A percentile compares a stretch with the other conserved stretches of the same genome.
Conservation (phyloP, 2,329 filamentous ascomycete genomes). For the Pseudocercospora vitis region DNA sequence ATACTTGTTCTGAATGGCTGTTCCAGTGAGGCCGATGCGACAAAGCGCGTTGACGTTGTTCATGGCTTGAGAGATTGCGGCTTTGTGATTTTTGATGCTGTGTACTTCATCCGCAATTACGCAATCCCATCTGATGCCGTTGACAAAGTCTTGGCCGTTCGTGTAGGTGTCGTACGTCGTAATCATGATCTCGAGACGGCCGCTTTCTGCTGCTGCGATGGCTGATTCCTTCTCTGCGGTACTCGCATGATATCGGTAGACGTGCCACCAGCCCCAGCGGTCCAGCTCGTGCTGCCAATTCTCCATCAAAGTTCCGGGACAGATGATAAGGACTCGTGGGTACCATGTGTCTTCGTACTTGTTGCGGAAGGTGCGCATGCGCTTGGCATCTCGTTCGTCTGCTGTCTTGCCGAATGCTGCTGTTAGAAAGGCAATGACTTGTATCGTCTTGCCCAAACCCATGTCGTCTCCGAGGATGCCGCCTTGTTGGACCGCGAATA, state of each 20-base stretch:
- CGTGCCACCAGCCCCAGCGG: slow-evolving; percentile 95
- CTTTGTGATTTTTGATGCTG: slow-evolving; percentile 73
- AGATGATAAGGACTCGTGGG: slow-evolving; percentile 78
- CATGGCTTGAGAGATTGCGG: slow-evolving; percentile 82
- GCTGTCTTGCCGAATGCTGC: slow-evolving; percentile 92
- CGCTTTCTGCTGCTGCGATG: slow-evolving; percentile 63
- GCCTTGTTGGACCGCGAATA: slow-evolving; percentile 88
- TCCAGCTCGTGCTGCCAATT: slow-evolving; percentile 89
- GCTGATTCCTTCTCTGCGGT: slow-evolving; percentile 51
- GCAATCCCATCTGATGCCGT: slow-evolving; percentile 87
- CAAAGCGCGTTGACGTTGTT: slow-evolving; percentile 88
- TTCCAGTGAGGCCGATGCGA: slow-evolving; percentile 88
- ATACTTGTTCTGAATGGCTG: slow-evolving; percentile 96
- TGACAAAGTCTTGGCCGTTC: slow-evolving; percentile 73
- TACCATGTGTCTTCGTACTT: slow-evolving; percentile 67
- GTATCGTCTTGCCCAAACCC: slow-evolving; percentile 95
- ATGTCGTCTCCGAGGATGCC: slow-evolving; percentile 95
- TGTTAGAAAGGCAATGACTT: slow-evolving; percentile 88
- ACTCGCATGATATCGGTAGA: slow-evolving; percentile 74
- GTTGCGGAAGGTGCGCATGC: slow-evolving; percentile 82
- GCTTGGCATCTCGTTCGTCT: slow-evolving; percentile 78
- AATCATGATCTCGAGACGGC: slow-evolving; percentile 84
- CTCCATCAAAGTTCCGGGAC: slow-evolving; percentile 80
- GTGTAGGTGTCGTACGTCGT: slow-evolving; percentile 90
- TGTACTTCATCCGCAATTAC: slow-evolving; percentile 95